Percentiles rank a stretch among this genome's conserved stretches.
phyloP scores from a whole-genome alignment of 2,329 filamentous ascomycete genomes.

The Cladophialophora carrionii region DNA sequence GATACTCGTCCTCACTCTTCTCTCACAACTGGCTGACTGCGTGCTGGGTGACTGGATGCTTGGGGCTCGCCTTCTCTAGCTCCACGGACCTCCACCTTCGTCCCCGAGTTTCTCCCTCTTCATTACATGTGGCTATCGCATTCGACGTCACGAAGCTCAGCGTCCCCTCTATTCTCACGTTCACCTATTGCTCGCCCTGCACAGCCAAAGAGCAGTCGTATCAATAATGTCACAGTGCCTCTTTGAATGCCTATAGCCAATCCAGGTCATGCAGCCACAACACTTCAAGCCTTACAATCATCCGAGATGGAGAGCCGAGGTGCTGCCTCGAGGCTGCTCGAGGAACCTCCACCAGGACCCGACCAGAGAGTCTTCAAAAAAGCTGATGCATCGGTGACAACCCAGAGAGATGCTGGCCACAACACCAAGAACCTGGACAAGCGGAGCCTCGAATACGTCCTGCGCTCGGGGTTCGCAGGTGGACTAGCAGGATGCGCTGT shows the following conservation, averaged over 20 bases:
- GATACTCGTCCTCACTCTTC: neutral
- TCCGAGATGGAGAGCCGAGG: conserved; percentile 58
- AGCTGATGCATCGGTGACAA: conserved; percentile 57
- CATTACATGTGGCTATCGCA: conserved; percentile 8
- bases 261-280: conserved; percentile 57
- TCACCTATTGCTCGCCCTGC: neutral
- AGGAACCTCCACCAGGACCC: conserved; percentile 36
- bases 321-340: conserved; percentile 39
- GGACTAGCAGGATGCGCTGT: conserved; percentile 91
- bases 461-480: conserved; percentile 82
- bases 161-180: neutral
- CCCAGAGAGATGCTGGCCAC: conserved; percentile 42
- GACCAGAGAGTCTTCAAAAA: conserved; percentile 54
- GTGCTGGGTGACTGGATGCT: neutral
- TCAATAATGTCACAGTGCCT: conserved; percentile 16
- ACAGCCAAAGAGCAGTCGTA: neutral
- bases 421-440: conserved; percentile 60
- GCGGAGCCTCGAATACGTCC: conserved; percentile 79
- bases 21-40: too few relatives aligned
- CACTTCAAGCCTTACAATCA: conserved; percentile 38
- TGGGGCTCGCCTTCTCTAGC: neutral
- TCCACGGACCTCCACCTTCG: neutral
- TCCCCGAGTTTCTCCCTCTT: conserved; percentile 9
- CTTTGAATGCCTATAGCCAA: conserved; percentile 60
- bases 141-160: conserved; percentile 15